Evolutionary conservation across 257 asterid species (phyloP), one percentile per base, ranked within the genome.

Genomic region (Asclepias syriaca): DNA sequence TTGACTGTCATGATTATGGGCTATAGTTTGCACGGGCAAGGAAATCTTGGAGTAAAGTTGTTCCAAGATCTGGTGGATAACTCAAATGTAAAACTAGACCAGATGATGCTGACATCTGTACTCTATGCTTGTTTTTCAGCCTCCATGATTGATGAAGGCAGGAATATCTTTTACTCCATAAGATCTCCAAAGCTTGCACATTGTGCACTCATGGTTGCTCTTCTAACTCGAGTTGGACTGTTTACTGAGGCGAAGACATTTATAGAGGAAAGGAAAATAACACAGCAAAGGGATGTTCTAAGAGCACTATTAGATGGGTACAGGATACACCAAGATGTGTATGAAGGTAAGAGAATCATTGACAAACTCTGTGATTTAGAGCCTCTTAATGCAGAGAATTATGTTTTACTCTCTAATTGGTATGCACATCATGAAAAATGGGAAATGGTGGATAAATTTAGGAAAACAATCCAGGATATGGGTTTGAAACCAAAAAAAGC

Each of bases 291-390:
- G 55, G 83, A 79, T 65, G 80, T 79, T 45, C 73, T 79, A 54
- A 79, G 77, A 79, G 83, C 83, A 27, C 66, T 79, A n/a, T 53
- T 79, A 18, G 68, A 75, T 71, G 83, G 83, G 8, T 71, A 76
- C 75, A 79, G 74, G 60, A 71, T 75, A 72, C 77, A 79, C 60
- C 74, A 48, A 32, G 46, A 79, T 53, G 27, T 27, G 37, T 16
- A 50, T 19, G 66, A 45, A 39, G 77, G 75, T 16, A 79, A 66
- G 54, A 48, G 65, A 60, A 63, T 71, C 46, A 39, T 74, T 29
- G 74, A 72, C 61, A 69, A 75, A 72, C 80, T 79, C 34, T 71
- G 70, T 45, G 72, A 71, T 18, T 61, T 79, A 56, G 83, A 79
- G 69, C 83, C 83, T 59, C 75, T 71, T 0, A 79, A 68, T n/a